These are phyloP conservation scores for Ogataea thermomethanolica DNA, from an alignment of 805 yeast genomes.

Conservation along the genomic window DNA sequence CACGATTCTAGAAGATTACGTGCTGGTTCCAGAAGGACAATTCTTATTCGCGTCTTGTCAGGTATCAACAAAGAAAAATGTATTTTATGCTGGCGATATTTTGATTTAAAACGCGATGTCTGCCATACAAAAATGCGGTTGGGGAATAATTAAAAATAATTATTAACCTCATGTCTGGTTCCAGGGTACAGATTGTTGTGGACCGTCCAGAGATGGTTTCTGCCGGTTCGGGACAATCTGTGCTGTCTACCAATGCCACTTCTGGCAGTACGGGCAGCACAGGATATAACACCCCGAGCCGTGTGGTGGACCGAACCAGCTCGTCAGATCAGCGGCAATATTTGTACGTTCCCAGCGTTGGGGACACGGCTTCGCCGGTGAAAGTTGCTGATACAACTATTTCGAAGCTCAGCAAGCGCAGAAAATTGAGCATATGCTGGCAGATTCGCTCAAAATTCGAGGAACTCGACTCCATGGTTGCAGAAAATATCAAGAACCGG, in stretches of 20 bases:
- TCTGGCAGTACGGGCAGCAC: background rate
- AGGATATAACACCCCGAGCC: background rate
- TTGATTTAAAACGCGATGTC: slow-evolving; percentile 13
- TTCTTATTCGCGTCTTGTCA: slow-evolving; percentile 1
- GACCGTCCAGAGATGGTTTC: slow-evolving; percentile 7
- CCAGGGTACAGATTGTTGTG: slow-evolving; percentile 7
- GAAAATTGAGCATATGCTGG: slow-evolving; percentile 17
- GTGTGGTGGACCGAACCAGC: slow-evolving; percentile 5
- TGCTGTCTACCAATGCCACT: slow-evolving; percentile 12
- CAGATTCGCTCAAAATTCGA: slow-evolving; percentile 29
- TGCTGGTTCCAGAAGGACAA: background rate
- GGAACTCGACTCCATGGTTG: slow-evolving; percentile 26
- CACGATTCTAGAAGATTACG: background rate
- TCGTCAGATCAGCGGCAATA: slow-evolving; percentile 13
- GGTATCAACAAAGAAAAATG: slow-evolving; percentile 8
- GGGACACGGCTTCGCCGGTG: slow-evolving; percentile 9
- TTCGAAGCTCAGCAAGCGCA: background rate
- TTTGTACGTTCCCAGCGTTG: slow-evolving; percentile 9
- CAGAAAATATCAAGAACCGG: slow-evolving; percentile 23
- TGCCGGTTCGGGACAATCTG: slow-evolving; percentile 9
- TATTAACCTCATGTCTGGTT: background rate
- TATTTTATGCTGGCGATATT: slow-evolving; percentile 8
- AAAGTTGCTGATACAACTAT: slow-evolving; percentile 11
- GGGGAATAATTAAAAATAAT: background rate
- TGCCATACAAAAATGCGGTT: slow-evolving; percentile 1